These are phyloP conservation scores for Phytophthora palmivora DNA, from an alignment of 352 stramenopile species.

Conservation along the genomic window DNA sequence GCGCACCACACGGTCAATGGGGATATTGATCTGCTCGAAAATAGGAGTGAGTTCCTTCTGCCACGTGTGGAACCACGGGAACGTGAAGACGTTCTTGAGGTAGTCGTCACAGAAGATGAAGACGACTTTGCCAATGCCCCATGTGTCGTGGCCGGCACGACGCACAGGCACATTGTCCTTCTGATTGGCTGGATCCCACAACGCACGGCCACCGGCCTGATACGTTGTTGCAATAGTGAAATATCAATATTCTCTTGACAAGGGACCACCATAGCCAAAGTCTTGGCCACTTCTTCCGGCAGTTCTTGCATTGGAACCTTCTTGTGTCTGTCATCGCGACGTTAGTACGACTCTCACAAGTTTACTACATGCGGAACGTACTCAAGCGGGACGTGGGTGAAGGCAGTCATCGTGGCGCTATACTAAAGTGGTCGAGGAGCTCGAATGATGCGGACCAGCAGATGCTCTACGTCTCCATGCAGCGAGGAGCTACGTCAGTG, in stretches of 20 bases:
- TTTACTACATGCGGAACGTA: constrained; percentile 15
- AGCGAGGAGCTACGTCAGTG: constrained; percentile 17
- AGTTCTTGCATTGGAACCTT: constrained; percentile 69
- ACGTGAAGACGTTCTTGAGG: constrained; percentile 93
- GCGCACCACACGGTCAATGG: constrained; percentile 88
- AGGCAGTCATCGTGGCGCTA: constrained; percentile 27
- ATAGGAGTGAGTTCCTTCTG: constrained; percentile 83
- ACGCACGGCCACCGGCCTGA: constrained; percentile 46
- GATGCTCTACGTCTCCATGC: constrained; percentile 27
- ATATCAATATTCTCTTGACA: constrained; percentile 74
- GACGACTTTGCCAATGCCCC: constrained; percentile 98
- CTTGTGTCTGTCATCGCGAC: constrained; percentile 62
- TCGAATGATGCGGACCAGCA: constrained; percentile 29
- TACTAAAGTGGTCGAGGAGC: constrained; percentile 8
- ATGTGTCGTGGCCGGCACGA: constrained; percentile 96
- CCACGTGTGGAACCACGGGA: constrained; percentile 95
- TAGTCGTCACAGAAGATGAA: constrained; percentile 99
- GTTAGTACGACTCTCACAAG: not conserved
- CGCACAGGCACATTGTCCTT: constrained; percentile 92
- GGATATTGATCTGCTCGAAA: constrained; percentile 91
- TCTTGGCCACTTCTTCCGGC: constrained; percentile 42
- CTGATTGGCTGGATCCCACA: constrained; percentile 79
- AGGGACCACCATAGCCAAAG: constrained; percentile 61
- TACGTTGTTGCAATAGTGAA: constrained; percentile 64
- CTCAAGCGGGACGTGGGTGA: constrained; percentile 50